Percentiles rank a stretch among this genome's conserved stretches.
Conservation (phyloP, 306 rosid species). For the Heteromeles arbutifolia region DNA sequence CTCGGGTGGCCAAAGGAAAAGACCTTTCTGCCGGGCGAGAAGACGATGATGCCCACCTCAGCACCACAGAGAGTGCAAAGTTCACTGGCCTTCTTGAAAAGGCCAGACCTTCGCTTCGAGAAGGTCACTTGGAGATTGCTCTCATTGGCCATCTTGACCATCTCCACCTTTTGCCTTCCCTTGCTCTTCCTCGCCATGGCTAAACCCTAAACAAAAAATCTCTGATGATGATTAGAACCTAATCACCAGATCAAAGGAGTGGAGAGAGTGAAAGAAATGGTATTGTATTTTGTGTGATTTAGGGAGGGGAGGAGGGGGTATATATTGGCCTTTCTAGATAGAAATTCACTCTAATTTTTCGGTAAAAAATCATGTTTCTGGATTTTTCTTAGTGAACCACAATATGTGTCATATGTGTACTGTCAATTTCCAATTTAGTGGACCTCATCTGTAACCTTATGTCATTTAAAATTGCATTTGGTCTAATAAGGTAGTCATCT, state of each 20-base stretch:
- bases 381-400: background rate
- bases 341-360: background rate
- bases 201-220: background rate
- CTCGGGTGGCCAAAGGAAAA: slow-evolving; percentile 56
- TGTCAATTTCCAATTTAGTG: background rate
- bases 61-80: slow-evolving; percentile 45
- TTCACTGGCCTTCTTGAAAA: slow-evolving; percentile 65
- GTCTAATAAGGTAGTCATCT: slow-evolving; percentile 4
- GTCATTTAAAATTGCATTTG: background rate
- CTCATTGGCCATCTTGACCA: slow-evolving; percentile 44
- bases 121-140: slow-evolving; percentile 51
- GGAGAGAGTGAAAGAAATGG: background rate
- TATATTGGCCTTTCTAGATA: background rate
- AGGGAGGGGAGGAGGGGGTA: background rate
- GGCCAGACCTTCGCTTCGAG: slow-evolving; percentile 53
- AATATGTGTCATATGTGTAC: background rate
- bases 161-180: slow-evolving; percentile 58
- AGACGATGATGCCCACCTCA: slow-evolving; percentile 42
- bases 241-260: background rate
- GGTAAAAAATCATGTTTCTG: background rate
- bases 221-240: background rate
- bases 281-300: background rate
- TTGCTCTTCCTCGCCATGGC: slow-evolving; percentile 26
- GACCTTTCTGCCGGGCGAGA: slow-evolving; percentile 47
- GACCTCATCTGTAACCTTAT: background rate